Evolutionary conservation across 495 filamentous ascomycete genomes (phyloP).

Genomic region (Amorphotheca resinae): DNA sequence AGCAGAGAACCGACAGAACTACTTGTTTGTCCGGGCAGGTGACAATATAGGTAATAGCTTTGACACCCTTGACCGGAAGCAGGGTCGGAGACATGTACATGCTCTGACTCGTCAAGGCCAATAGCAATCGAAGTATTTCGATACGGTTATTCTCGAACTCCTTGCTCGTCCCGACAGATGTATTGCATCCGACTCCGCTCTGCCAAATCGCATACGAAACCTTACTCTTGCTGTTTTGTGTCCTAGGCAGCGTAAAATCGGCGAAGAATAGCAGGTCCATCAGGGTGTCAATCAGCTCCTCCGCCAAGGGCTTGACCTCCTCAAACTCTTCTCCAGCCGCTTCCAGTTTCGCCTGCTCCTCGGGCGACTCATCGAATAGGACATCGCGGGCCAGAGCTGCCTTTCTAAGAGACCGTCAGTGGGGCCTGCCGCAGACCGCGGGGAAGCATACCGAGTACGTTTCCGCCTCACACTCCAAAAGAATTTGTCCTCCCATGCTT

Average conservation of each 20-base stretch:
- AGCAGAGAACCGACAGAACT: conserved; percentile 81
- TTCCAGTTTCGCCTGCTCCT: conserved; percentile 32
- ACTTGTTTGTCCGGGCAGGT: conserved; percentile 84
- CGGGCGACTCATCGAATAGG: conserved; percentile 67
- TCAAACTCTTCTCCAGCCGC: conserved; percentile 50
- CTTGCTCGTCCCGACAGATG: conserved; percentile 73
- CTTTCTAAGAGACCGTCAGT: conserved; percentile 32
- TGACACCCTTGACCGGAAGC: conserved; percentile 74
- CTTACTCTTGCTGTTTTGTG: conserved; percentile 56
- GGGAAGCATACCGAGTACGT: conserved; percentile 24
- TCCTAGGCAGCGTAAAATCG: conserved; percentile 67
- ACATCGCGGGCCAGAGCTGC: conserved; percentile 51
- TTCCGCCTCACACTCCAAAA: conserved; percentile 77
- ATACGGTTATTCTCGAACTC: conserved; percentile 85
- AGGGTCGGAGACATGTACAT: conserved; percentile 83
- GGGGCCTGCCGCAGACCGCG: conserved; percentile 26
- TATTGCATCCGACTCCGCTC: conserved; percentile 92
- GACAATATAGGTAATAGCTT: conserved; percentile 78
- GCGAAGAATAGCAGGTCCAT: conserved; percentile 86
- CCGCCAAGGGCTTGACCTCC: conserved; percentile 75
- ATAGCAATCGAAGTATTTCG: conserved; percentile 75
- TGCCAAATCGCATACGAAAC: conserved; percentile 95
- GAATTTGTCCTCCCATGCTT: conserved; percentile 81
- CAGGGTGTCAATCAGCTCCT: conserved; percentile 86
- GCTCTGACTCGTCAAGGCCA: conserved; percentile 78